Conservation (phyloP, 768 basidiomycete genomes). For the Boletus subcaerulescens region DNA sequence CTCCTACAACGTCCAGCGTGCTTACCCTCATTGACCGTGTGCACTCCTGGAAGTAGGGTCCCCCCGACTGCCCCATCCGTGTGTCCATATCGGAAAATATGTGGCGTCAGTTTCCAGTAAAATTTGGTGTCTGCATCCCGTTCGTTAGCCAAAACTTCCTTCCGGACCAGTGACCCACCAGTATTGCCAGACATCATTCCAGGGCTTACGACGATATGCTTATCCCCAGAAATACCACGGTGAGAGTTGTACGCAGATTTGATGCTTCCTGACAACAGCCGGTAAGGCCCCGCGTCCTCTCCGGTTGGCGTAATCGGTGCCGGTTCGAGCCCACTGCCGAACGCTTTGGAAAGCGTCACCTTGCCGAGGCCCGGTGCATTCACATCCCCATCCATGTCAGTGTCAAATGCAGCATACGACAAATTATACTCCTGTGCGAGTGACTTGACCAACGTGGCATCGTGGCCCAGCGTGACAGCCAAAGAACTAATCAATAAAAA, state of each 20-base stretch:
- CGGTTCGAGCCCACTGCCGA: slow-evolving; percentile 51
- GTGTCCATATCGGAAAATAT: slow-evolving; percentile 68
- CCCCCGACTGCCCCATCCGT: slow-evolving; percentile 32
- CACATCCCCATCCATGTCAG: slow-evolving; percentile 30
- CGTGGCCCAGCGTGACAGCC: slow-evolving; percentile 42
- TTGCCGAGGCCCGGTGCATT: slow-evolving; percentile 40
- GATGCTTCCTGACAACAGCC: slow-evolving; percentile 60
- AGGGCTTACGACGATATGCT: slow-evolving; percentile 41
- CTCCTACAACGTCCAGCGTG: not conserved
- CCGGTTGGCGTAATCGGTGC: slow-evolving; percentile 58
- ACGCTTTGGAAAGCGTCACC: slow-evolving; percentile 50
- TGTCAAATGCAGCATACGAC: slow-evolving; percentile 57
- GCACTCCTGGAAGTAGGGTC: slow-evolving; percentile 42
- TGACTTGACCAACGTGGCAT: slow-evolving; percentile 39
- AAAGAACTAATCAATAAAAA: slow-evolving; percentile 30
- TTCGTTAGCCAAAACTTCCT: not conserved
- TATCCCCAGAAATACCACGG: slow-evolving; percentile 35
- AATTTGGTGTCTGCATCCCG: slow-evolving; percentile 38
- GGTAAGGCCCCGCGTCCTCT: slow-evolving; percentile 36
- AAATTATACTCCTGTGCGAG: slow-evolving; percentile 56
- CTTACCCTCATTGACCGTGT: slow-evolving; percentile 73
- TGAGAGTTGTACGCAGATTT: slow-evolving; percentile 57
- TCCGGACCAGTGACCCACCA: slow-evolving; percentile 12
- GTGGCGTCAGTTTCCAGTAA: slow-evolving; percentile 45
- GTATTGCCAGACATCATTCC: slow-evolving; percentile 62